Conservation (phyloP, 768 basidiomycete species). For the Rhodotorula graminis region DNA sequence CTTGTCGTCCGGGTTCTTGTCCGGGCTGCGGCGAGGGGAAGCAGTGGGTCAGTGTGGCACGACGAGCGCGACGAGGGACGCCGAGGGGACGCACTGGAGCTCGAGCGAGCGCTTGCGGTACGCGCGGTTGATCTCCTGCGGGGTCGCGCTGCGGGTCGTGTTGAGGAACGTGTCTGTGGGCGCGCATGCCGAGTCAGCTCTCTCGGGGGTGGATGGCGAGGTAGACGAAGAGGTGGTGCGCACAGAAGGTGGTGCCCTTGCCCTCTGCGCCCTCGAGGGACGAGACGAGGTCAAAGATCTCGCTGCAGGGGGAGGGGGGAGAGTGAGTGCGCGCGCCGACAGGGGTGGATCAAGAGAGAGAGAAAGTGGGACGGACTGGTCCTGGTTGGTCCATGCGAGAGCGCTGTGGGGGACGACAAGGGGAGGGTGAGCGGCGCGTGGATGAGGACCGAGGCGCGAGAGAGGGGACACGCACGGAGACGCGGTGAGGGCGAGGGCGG, state of each 20-base stretch:
- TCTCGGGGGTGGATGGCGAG: no score
- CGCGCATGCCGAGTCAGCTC: background rate
- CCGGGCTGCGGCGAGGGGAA: constrained; percentile 59
- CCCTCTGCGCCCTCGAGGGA: constrained; percentile 51
- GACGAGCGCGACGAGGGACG: background rate
- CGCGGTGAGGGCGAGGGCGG: constrained; percentile 1
- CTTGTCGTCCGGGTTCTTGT: constrained; percentile 82
- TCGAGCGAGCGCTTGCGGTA: constrained; percentile 86
- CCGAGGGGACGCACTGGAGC: constrained; percentile 64
- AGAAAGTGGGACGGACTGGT: constrained; percentile 27
- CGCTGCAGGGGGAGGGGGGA: constrained; percentile 5
- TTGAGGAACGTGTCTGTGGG: constrained; percentile 71
- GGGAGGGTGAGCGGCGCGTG: background rate
- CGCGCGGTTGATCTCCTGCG: constrained; percentile 74
- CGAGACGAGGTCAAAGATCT: constrained; percentile 43
- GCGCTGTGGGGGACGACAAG: constrained; percentile 8
- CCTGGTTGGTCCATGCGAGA: constrained; percentile 38
- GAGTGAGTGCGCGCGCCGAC: no score
- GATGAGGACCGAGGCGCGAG: background rate
- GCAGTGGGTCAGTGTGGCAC: background rate
- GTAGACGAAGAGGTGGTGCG: background rate
- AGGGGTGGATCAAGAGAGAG: background rate
- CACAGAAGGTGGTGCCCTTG: constrained; percentile 81
- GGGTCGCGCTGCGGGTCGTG: constrained; percentile 66
- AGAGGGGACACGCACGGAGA: constrained; percentile 8